Evolutionary conservation across 1,284 basidiomycete genomes (phyloP), one percentile per base, ranked within the genome.

Genomic region (Sanghuangporus sanghuang): DNA sequence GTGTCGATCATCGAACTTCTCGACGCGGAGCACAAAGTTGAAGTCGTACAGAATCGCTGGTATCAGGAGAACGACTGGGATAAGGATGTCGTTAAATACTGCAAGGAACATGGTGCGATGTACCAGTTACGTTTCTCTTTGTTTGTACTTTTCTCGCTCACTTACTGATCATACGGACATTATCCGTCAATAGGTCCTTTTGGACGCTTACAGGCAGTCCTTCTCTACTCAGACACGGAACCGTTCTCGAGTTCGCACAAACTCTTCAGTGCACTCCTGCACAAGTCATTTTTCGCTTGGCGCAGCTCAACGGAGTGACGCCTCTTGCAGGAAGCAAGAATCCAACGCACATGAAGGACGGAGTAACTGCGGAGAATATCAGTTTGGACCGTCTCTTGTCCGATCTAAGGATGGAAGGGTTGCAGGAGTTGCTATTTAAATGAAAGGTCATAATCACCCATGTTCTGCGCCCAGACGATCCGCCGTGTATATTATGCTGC

Each of bases 161-260:
- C 6, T 38, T 48, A 23, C 21, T 36, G 23, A 32, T 21, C 40
- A 44, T 18, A 5, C n/a, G 14, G 36, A 7, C 65, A 50, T 21
- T 6, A 63, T 56, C 32, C 58, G 61, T 55, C 59, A 48, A 16
- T 67, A 92, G 90, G 70, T 90, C 90, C 9, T 94, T 94, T 74
- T 93, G 92, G 92, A 93, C 92, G 18, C 75, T 94, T 18, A 85
- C 89, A 0, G 91, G 91, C 9, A 90, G 89, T 1, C 88, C 89
- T 1, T 77, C 72, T 2, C 76, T 93, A 7, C 76, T 92, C 2
- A 65, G 73, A 1, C 79, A 85, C 69, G 79, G 82, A 0, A 71
- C 77, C 1, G 69, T 89, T 2, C 66, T 73, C 3, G 65, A 73
- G 3, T 74, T 92, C 16, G 82, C 86, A 0, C 65, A 76, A 16